Evolutionary conservation across 495 filamentous ascomycete species (phyloP).

Genomic region (Echria macrotheca): DNA sequence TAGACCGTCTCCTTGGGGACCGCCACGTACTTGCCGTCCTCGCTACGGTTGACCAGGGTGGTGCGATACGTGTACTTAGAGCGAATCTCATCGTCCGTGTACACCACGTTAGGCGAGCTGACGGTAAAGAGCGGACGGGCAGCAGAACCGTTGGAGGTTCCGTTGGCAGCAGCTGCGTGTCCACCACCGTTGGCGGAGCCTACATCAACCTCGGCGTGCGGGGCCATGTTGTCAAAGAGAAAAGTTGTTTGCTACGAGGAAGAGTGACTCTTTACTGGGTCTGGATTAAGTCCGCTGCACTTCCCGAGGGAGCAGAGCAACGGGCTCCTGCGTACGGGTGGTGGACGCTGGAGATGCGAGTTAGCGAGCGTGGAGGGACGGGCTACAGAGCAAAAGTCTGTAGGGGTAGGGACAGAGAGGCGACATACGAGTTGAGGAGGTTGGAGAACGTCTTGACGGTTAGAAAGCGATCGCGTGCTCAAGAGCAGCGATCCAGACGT

Average conservation of each 20-base stretch:
- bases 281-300: conserved; percentile 72
- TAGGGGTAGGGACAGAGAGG: neutral
- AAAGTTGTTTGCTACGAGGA: conserved; percentile 18
- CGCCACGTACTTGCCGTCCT: conserved; percentile 74
- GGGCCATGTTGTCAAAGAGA: conserved; percentile 63
- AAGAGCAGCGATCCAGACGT: conserved; percentile 43
- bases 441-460: conserved; percentile 87
- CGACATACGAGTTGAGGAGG: conserved; percentile 78
- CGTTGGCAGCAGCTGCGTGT: conserved; percentile 64
- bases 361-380: conserved; percentile 12
- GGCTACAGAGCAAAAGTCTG: neutral
- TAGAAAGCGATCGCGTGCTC: conserved; percentile 49
- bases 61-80: conserved; percentile 97
- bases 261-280: conserved; percentile 47
- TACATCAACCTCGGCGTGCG: conserved; percentile 76
- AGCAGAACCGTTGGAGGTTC: conserved; percentile 30
- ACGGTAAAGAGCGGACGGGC: conserved; percentile 70
- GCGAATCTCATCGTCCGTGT: conserved; percentile 81
- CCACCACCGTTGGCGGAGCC: conserved; percentile 69
- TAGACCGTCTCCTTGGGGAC: conserved; percentile 85
- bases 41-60: conserved; percentile 66
- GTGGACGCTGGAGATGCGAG: conserved; percentile 59
- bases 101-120: conserved; percentile 85
- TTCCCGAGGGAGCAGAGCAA: conserved; percentile 84
- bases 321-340: conserved; percentile 97